Percentiles rank a stretch among this genome's conserved stretches.
phyloP scores from a whole-genome alignment of 805 yeast genomes.

The Candida nanaspora region DNA sequence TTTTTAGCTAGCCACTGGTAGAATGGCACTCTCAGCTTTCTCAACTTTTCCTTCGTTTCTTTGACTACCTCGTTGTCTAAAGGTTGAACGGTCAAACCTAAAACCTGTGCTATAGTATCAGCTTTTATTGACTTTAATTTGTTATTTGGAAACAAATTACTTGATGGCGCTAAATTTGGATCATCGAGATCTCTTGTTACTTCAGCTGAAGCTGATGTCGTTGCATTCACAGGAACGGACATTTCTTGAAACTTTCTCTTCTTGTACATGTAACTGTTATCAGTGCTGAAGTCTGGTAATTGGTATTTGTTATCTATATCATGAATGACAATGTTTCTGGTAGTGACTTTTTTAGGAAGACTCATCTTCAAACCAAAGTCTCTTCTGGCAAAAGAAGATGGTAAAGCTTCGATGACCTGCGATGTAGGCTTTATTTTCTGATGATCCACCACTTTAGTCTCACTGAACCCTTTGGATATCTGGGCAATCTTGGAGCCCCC shows the following conservation, averaged over 20 bases:
- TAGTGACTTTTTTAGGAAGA: slow-evolving; percentile 54
- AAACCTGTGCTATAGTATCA: slow-evolving; percentile 18
- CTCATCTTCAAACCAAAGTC: slow-evolving; percentile 74
- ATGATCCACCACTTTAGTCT: slow-evolving; percentile 16
- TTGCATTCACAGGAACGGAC: slow-evolving; percentile 35
- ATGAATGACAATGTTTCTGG: slow-evolving; percentile 54
- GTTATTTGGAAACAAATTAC: slow-evolving; percentile 34
- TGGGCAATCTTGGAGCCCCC: slow-evolving; percentile 27
- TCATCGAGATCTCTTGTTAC: slow-evolving; percentile 6
- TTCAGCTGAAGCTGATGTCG: slow-evolving; percentile 11
- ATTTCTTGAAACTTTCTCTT: slow-evolving; percentile 63
- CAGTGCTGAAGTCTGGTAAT: slow-evolving; percentile 65
- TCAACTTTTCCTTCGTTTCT: slow-evolving; percentile 20
- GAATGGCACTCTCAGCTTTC: slow-evolving; percentile 44
- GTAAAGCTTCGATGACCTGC: slow-evolving; percentile 65
- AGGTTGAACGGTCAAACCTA: slow-evolving; percentile 7
- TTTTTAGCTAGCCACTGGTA: slow-evolving; percentile 45
- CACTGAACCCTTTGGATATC: slow-evolving; percentile 22
- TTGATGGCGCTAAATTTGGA: slow-evolving; percentile 8
- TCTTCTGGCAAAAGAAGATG: slow-evolving; percentile 53
- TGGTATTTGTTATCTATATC: slow-evolving; percentile 61
- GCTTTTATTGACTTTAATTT: slow-evolving; percentile 10
- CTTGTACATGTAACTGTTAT: slow-evolving; percentile 51
- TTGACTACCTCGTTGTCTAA: slow-evolving; percentile 4
- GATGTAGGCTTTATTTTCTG: slow-evolving; percentile 48